phyloP scores from a whole-genome alignment of 176 grass and related monocot genomes.

The Musa schizocarpa region DNA sequence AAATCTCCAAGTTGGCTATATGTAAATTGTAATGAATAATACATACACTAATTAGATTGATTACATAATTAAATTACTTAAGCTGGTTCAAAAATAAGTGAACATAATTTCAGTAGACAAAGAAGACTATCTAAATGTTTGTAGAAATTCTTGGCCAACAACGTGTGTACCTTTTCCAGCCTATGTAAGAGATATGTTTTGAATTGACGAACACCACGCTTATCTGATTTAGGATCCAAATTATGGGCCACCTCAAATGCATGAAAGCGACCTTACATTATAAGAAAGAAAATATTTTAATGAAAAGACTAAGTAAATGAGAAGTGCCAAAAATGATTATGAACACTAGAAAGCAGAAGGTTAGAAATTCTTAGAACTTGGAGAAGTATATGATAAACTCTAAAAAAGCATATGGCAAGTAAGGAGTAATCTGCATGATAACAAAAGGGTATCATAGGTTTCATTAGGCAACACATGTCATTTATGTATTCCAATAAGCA shows the following conservation, averaged over 20 bases:
- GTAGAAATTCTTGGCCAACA: neutral
- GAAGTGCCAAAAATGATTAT: neutral
- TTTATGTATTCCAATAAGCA: neutral
- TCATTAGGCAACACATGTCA: too few species aligned
- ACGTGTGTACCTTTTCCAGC: slow-evolving; percentile 60
- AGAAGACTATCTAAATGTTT: neutral
- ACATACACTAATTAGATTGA: too few species aligned
- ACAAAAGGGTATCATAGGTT: too few species aligned
- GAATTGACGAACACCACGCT: slow-evolving; percentile 73
- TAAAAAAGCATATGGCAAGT: too few species aligned
- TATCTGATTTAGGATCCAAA: slow-evolving; percentile 51
- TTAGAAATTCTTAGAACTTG: neutral
- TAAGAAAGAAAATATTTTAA: neutral
- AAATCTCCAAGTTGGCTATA: too few species aligned
- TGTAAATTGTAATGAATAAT: too few species aligned
- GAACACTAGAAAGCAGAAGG: neutral
- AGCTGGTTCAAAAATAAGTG: too few species aligned
- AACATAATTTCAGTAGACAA: neutral
- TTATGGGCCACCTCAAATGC: slow-evolving; percentile 83
- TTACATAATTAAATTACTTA: too few species aligned
- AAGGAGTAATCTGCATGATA: too few species aligned
- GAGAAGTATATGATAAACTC: neutral
- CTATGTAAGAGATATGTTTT: slow-evolving; percentile 90
- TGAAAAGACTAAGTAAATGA: neutral
- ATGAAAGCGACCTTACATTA: slow-evolving; percentile 61